phyloP scores from a whole-genome alignment of 2,329 filamentous ascomycete species.

The Claviceps capensis region DNA sequence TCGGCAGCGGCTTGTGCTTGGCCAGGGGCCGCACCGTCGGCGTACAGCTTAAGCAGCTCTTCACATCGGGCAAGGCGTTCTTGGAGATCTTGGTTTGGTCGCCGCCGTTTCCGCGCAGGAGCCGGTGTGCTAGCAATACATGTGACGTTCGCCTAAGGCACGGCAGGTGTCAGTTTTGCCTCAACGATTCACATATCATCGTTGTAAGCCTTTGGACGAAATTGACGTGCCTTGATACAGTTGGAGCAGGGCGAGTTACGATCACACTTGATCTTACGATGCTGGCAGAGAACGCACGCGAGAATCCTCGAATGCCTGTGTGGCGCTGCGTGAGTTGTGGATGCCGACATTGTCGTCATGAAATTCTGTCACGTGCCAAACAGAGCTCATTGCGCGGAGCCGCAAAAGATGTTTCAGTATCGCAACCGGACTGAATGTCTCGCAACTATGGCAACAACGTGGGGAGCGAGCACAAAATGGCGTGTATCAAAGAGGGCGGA shows the following conservation, averaged over 20 bases:
- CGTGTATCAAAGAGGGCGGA: too few species aligned
- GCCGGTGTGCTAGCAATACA: constrained; percentile 48
- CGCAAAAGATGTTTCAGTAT: background rate
- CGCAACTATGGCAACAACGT: background rate
- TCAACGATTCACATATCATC: background rate
- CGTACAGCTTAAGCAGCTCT: constrained; percentile 44
- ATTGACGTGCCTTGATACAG: constrained; percentile 38
- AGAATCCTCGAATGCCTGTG: constrained; percentile 32
- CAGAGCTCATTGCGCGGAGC: background rate
- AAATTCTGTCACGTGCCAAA: constrained; percentile 18
- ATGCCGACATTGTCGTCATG: constrained; percentile 20
- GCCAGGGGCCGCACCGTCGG: constrained; percentile 20
- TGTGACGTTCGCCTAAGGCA: constrained; percentile 38
- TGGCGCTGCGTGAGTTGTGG: constrained; percentile 12
- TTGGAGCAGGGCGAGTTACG: constrained; percentile 45
- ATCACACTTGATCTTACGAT: constrained; percentile 50
- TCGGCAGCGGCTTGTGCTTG: constrained; percentile 8
- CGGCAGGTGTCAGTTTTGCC: constrained; percentile 5
- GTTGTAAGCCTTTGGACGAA: background rate
- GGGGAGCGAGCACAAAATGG: background rate
- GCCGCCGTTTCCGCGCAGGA: constrained; percentile 42
- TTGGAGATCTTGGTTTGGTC: constrained; percentile 48
- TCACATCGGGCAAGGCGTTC: constrained; percentile 46
- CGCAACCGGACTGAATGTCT: background rate
- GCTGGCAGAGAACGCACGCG: constrained; percentile 44